A percentile compares a stretch with the other conserved stretches of the same genome.
phyloP scores from a whole-genome alignment of 192 early-diverging fungal species.

The Backusella sp. region DNA sequence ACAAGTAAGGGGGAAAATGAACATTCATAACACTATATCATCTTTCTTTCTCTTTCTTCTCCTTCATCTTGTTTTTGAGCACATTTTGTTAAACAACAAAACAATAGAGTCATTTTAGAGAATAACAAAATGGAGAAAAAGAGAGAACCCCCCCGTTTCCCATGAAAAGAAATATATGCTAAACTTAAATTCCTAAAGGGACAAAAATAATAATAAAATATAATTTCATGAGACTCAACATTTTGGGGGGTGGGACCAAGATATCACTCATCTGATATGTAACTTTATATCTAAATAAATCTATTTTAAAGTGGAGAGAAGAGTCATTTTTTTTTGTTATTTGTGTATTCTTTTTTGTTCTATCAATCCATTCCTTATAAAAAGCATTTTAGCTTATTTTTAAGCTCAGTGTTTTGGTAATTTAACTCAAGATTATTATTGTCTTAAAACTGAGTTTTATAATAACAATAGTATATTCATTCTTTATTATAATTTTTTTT shows the following conservation, averaged over 20 bases:
- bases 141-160: neutral
- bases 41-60: neutral
- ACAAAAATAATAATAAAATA: neutral
- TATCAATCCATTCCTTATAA: neutral
- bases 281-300: neutral
- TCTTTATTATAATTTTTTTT: neutral
- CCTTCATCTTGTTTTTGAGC: neutral
- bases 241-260: neutral
- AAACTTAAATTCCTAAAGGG: neutral
- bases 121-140: neutral
- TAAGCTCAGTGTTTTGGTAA: neutral
- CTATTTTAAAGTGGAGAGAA: conserved; percentile 1
- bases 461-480: neutral
- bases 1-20: neutral
- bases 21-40: neutral
- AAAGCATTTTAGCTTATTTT: neutral
- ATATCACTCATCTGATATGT: neutral
- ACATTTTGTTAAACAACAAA: neutral
- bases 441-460: neutral
- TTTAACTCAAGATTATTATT: neutral
- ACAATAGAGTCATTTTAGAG: neutral
- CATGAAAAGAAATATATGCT: neutral
- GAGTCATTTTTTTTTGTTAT: neutral
- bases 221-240: neutral
- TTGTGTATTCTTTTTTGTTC: neutral